Conservation (phyloP, 164 flowering plant species). For the Cinnamomum micranthum region DNA sequence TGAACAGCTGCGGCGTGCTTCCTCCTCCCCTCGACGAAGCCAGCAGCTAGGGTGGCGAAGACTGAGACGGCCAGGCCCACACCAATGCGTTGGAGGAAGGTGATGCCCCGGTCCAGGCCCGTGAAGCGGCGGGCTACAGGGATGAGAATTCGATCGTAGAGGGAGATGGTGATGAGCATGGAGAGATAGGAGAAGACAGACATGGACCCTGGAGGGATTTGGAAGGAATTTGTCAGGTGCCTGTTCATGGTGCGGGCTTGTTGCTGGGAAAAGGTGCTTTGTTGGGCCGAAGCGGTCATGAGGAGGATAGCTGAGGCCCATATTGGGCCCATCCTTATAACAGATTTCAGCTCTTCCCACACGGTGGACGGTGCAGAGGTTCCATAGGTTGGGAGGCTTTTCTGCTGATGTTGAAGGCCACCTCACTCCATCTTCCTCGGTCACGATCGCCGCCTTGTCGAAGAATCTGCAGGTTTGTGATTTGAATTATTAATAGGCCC, state of each 20-base stretch:
- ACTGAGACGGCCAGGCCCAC: conserved; percentile 61
- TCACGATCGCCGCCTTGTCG: conserved; percentile 76
- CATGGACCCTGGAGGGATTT: conserved; percentile 83
- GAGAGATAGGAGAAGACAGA: conserved; percentile 53
- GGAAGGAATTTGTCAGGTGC: conserved; percentile 47
- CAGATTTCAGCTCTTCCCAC: conserved; percentile 75
- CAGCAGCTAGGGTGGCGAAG: conserved; percentile 61
- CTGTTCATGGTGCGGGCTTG: conserved; percentile 79
- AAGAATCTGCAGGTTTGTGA: conserved; percentile 40
- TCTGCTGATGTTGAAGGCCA: conserved; percentile 8
- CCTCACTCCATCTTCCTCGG: conserved; percentile 36
- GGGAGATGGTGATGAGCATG: conserved; percentile 53
- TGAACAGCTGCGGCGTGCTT: conserved; percentile 40
- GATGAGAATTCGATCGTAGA: conserved; percentile 70
- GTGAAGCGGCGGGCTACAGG: conserved; percentile 51
- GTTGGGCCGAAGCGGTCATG: conserved; percentile 71
- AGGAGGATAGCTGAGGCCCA: conserved; percentile 79
- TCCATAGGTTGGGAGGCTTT: conserved; percentile 52
- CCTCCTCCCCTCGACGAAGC: conserved; percentile 56
- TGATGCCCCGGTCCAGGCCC: conserved; percentile 71
- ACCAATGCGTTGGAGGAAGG: conserved; percentile 66
- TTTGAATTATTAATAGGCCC: no score
- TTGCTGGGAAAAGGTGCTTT: conserved; percentile 63
- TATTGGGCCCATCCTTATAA: conserved; percentile 81
- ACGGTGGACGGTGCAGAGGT: conserved; percentile 65